Conservation (phyloP, 1,139 yeast species). For the Protomyces inouyei region DNA sequence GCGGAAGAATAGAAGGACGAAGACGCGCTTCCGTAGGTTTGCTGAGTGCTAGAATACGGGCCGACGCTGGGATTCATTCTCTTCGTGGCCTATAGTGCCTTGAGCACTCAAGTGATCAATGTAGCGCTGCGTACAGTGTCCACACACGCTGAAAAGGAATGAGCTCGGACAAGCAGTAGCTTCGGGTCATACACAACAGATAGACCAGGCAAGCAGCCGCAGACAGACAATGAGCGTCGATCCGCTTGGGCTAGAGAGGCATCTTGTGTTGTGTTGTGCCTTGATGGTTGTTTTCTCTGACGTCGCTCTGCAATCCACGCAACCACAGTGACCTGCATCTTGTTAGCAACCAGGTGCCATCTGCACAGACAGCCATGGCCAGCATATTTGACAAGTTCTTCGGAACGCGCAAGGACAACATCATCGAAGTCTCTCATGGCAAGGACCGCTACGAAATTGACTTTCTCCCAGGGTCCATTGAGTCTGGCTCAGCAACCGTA, state of each 20-base stretch:
- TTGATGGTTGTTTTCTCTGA: not conserved
- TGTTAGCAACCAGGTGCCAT: not conserved
- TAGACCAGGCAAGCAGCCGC: too few species aligned
- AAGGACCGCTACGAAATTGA: slow-evolving; percentile 22
- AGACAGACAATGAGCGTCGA: too few species aligned
- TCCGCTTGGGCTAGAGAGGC: too few species aligned
- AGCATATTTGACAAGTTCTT: slow-evolving; percentile 21
- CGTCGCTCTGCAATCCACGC: not conserved
- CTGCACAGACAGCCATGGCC: not conserved
- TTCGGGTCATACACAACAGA: too few species aligned
- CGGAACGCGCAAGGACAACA: slow-evolving; percentile 10
- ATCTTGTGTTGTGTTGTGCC: too few species aligned
- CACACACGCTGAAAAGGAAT: too few species aligned
- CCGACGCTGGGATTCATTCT: too few species aligned
- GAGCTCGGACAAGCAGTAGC: too few species aligned
- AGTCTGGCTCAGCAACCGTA: slow-evolving; percentile 17
- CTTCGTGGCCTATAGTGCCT: too few species aligned
- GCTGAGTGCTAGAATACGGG: not conserved
- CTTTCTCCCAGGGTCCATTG: slow-evolving; percentile 16
- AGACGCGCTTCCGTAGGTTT: not conserved
- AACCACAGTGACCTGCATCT: not conserved
- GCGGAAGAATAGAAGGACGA: not conserved
- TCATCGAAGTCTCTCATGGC: slow-evolving; percentile 16
- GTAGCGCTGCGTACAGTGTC: too few species aligned
- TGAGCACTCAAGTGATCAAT: too few species aligned